These are phyloP conservation scores for Trichosporon ovoides DNA, from an alignment of 1,284 basidiomycete species.

Conservation along the genomic window DNA sequence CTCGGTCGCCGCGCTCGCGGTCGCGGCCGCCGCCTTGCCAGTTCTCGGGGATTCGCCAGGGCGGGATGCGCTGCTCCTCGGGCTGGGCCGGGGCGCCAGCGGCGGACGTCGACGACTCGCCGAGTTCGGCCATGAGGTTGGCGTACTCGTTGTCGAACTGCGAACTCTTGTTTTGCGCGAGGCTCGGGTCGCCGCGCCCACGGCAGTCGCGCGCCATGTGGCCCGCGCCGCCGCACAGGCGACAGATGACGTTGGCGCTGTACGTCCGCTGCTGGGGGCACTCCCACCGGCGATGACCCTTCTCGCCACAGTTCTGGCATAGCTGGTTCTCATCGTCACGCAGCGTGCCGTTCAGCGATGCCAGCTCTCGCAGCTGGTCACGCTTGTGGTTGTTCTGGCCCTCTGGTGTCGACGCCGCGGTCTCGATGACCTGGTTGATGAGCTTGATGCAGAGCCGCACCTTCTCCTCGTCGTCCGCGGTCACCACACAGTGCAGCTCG, in stretches of 20 bases:
- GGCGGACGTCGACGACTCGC: slow-evolving; percentile 60
- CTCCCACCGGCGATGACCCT: slow-evolving; percentile 84
- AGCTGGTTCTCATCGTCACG: slow-evolving; percentile 99
- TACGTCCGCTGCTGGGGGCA: slow-evolving; percentile 94
- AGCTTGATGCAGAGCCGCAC: slow-evolving; percentile 84
- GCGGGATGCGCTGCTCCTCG: slow-evolving; percentile 45
- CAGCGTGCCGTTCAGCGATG: slow-evolving; percentile 94
- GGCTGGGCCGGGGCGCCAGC: slow-evolving; percentile 33
- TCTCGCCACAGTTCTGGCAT: slow-evolving; percentile 93
- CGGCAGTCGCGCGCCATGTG: slow-evolving; percentile 97
- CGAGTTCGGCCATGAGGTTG: slow-evolving; percentile 94
- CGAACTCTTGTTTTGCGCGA: slow-evolving; percentile 47
- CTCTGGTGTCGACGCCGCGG: slow-evolving; percentile 96
- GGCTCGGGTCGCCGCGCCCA: slow-evolving; percentile 51
- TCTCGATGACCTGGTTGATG: slow-evolving; percentile 98
- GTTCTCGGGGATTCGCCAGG: slow-evolving; percentile 52
- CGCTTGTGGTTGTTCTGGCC: slow-evolving; percentile 99
- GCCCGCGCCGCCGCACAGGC: slow-evolving; percentile 84
- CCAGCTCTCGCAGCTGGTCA: slow-evolving; percentile 95
- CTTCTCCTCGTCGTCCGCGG: slow-evolving; percentile 86
- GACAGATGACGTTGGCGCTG: slow-evolving; percentile 95
- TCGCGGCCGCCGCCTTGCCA: slow-evolving; percentile 43
- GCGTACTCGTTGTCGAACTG: slow-evolving; percentile 95
- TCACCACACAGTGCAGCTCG: slow-evolving; percentile 96
- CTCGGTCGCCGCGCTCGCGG: slow-evolving; percentile 25